These are phyloP conservation scores for Ophiocordyceps camponoti-saundersi DNA, from an alignment of 2,329 filamentous ascomycete species.

Conservation along the genomic window DNA sequence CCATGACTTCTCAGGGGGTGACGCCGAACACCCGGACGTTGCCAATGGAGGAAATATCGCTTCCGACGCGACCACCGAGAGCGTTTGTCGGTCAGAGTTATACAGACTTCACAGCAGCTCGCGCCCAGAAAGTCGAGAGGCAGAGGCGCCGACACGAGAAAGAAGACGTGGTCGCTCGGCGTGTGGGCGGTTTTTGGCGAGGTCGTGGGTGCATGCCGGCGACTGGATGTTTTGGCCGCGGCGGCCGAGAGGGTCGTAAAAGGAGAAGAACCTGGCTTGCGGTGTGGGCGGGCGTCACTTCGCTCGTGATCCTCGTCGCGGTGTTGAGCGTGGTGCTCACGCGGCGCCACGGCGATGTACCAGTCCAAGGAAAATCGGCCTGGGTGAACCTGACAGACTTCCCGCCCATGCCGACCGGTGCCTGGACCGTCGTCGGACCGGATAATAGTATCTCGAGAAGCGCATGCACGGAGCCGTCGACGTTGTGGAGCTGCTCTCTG, in stretches of 20 bases:
- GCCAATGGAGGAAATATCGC: constrained; percentile 6
- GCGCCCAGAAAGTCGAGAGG: constrained; percentile 28
- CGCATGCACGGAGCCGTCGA: constrained; percentile 54
- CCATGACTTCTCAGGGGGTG: constrained; percentile 44
- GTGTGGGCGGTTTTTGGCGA: constrained; percentile 44
- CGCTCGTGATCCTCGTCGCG: constrained; percentile 38
- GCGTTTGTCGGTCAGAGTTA: constrained; percentile 28
- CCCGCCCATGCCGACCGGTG: constrained; percentile 71
- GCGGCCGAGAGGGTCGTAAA: constrained; percentile 45
- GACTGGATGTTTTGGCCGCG: constrained; percentile 47
- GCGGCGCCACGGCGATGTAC: constrained; percentile 6
- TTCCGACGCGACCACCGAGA: constrained; percentile 27
- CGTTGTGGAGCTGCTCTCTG: constrained; percentile 73
- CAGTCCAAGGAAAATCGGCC: constrained; percentile 19
- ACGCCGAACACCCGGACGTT: constrained; percentile 19
- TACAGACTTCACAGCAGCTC: constrained; percentile 21
- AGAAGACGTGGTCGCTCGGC: constrained; percentile 43
- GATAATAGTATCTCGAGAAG: constrained; percentile 46
- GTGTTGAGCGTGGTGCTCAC: constrained; percentile 39
- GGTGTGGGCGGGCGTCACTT: constrained; percentile 31
- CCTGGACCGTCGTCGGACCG: constrained; percentile 61
- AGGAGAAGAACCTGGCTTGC: constrained; percentile 42
- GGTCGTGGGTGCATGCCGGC: constrained; percentile 46
- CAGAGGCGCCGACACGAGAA: constrained; percentile 43
- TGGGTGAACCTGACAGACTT: constrained; percentile 82